Evolutionary conservation across 164 flowering plant species (phyloP), one percentile per base, ranked within the genome.

Genomic region (Tinospora cordifolia): DNA sequence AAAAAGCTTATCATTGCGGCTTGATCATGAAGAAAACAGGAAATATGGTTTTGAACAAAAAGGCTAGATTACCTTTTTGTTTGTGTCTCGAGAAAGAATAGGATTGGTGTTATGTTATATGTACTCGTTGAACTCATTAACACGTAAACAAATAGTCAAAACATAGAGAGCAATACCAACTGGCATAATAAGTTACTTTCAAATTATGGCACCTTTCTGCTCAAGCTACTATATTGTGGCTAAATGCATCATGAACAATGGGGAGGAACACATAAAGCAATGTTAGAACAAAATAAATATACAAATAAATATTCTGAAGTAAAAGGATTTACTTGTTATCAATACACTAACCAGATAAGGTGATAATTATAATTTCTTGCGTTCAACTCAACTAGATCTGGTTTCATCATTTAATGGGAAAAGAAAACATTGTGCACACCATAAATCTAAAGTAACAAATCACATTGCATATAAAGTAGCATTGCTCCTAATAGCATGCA

Each of bases 201-300:
- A 82, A 92, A 95, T 75, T 88, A 41, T 96, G 97, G 11, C 99
- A 93, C 73, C 98, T 85, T 79, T 92, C 98, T 39, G 95, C 90
- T 41, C 95, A 96, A 81, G 90, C 98, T 47, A 98, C 87, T 80
- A 91, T 91, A 81, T 86, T 91, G 74, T 91, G 88, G 84, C 88
- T 95, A 70, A 79, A 86, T 27, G 83, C 88, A 79, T 95, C 99
- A 98, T 95, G 88, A 65, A 72, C 40, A 67, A 10, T 40, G 73
- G 9, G 36, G 63, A 44, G 30, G 30, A 38, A 58, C 6, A 36
- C 41, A 63, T 26, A 40, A 51, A 39, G 13, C 46, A 66, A 8
- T 5, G 9, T 34, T 12, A 1, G 36, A 30, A 62, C 57, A 22
- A 17, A 30, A 62, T 14, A 34, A 22, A 27, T 46, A 51, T 3